These are phyloP conservation scores for Pelargonium myrrhifolium DNA, from an alignment of 441 rosid species.

Conservation along the genomic window DNA sequence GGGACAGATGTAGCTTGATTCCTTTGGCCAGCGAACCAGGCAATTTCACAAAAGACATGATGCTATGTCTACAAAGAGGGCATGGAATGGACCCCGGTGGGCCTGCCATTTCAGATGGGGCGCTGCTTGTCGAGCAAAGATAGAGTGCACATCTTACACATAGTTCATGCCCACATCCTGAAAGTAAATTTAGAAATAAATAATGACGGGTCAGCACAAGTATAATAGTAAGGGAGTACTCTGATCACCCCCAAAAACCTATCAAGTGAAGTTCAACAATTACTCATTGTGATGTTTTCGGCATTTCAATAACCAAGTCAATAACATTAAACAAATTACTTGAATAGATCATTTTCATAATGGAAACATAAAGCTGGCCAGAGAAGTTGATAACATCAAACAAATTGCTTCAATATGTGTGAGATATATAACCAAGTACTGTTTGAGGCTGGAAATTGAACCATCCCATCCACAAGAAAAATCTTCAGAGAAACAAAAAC, in stretches of 20 bases:
- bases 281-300: too few species aligned
- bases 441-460: too few species aligned
- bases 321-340: too few species aligned
- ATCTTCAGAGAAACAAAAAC: too few species aligned
- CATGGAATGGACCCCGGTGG: slow-evolving; percentile 89
- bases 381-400: too few species aligned
- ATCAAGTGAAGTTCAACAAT: too few species aligned
- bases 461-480: too few species aligned
- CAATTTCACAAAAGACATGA: slow-evolving; percentile 60
- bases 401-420: too few species aligned
- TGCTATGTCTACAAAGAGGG: slow-evolving; percentile 85
- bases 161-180: slow-evolving; percentile 90
- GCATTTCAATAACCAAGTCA: too few species aligned
- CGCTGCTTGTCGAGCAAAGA: slow-evolving; percentile 79
- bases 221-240: background rate
- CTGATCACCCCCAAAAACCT: background rate
- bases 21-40: slow-evolving; percentile 62
- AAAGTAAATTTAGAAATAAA: background rate
- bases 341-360: too few species aligned
- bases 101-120: slow-evolving; percentile 49
- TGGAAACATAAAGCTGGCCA: too few species aligned
- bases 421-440: too few species aligned
- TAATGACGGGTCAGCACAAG: background rate
- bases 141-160: slow-evolving; percentile 88
- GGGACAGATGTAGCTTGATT: slow-evolving; percentile 58